Evolutionary conservation across 148 eudicot species (phyloP), one percentile per base, ranked within the genome.

Genomic region (Beta vulgaris): DNA sequence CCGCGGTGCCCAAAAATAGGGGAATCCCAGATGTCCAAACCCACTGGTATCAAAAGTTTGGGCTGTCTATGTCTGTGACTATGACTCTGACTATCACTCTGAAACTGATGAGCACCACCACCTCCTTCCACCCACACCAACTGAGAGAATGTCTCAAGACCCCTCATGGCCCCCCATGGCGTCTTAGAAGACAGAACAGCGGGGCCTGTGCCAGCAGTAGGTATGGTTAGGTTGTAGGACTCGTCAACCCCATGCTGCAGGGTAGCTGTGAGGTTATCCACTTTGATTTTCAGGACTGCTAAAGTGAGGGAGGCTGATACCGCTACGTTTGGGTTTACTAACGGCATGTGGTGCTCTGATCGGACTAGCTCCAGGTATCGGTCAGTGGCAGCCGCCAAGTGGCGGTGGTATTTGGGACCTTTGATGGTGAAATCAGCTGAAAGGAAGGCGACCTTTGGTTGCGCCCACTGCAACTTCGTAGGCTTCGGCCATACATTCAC

Each of bases 151-250:
- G 79, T 71, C 68, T 80, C 79, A 2, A 76, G 87, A 40, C 96
- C 98, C 12, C 90, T 79, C 93, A 95, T 92, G 12, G 97, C 97
- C 0, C 97, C 98, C 98, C 97, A 95, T 18, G 68, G 73, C n/a
- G 96, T 95, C 46, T 32, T 72, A 31, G 97, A 90, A 21, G 71
- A 35, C 10, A 95, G 40, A 3, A 14, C 19, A 15, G 97, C 96
- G 12, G 81, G 0, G 19, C 26, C 21, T 11, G 46, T 16, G 60
- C 80, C 74, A 49, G 57, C 31, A 37, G 67, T 36, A 23, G 87
- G 87, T 77, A 92, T 68, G 49, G 80, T 73, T 65, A 95, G 89
- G 31, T 84, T 82, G 91, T 92, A 92, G 31, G 93, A 92, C 80
- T 94, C 97, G 74, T 90, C 80, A 11, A 85, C 88, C 25, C 87